Base-by-base conservation (phyloP, 352 stramenopile species). In the Pythium folliculosum region DNA sequence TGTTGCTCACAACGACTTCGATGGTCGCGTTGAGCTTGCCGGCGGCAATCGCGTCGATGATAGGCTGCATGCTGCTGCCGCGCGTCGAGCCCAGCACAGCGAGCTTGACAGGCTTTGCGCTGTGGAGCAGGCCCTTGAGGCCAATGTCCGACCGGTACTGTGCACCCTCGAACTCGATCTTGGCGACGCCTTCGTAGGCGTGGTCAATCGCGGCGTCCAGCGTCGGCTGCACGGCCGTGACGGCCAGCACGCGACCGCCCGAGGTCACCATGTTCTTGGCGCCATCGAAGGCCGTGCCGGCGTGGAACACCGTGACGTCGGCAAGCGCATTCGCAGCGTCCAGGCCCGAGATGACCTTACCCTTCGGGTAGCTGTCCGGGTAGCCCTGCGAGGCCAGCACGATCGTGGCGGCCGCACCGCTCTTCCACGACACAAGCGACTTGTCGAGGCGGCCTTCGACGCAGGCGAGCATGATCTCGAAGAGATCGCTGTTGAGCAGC, bases 61-160 rank as follows among this genome's bases (percentile, higher is more conserved):
- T 91, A 19, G 97, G 91, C 79, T 99, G 84, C 67, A 99, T 91
- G 60, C 80, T 94, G 66, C 96, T 99, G 57, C 98, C 97, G 57
- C 97, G 89, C 7, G 96, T 99, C 19, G 94, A 99, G 64, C 97
- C 97, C 14, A 99, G 77, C 22, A 99, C 94, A 12, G 96, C 97
- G 40, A 99, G 69, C 73, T 91, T 94, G 32, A 95, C 66, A 58
- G 82, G 86, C 67, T 92, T 91, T 38, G 83, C 86, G 35, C 74
- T 93, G 49, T 97, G 86, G 51, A 99, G 67, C 45, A 98, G 90
- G 38, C 86, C 89, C 72, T 94, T 94, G 25, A 97, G 85, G 13
- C 93, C 98, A 81, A 99, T 99, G 80, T 99, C 98, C 37, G 86
- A 98, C 58, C 98, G 92, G 84, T 95, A 97, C 73, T 99, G 96